These are phyloP conservation scores for Ceratobasidium sp. DNA, from an alignment of 1,284 basidiomycete genomes.

Conservation along the genomic window DNA sequence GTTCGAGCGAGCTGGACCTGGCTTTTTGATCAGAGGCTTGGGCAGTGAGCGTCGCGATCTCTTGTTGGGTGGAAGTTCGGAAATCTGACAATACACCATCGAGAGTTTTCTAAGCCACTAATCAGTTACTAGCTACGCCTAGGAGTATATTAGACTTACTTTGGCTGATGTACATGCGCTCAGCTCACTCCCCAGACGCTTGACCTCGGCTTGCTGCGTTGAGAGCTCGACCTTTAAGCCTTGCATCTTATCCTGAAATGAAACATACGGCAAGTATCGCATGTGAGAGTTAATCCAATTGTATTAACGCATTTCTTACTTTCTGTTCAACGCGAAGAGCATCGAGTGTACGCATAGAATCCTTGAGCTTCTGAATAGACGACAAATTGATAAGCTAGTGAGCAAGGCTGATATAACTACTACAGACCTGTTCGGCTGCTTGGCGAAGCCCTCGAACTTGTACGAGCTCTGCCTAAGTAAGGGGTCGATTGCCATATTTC, in stretches of 20 bases:
- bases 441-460: conserved; percentile 4
- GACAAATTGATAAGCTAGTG: background rate
- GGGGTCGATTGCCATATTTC: background rate
- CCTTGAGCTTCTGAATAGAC: conserved; percentile 7
- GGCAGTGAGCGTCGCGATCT: conserved; percentile 6
- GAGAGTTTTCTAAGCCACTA: conserved; percentile 5
- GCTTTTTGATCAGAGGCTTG: conserved; percentile 21
- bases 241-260: background rate
- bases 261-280: background rate
- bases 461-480: background rate
- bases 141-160: background rate
- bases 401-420: background rate
- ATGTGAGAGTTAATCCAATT: background rate
- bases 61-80: conserved; percentile 12
- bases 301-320: background rate
- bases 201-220: background rate
- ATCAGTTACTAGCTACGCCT: too few species aligned
- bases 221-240: background rate
- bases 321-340: conserved; percentile 5
- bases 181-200: conserved; percentile 22
- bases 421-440: conserved; percentile 21
- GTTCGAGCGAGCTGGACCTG: conserved; percentile 21
- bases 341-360: background rate
- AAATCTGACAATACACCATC: conserved; percentile 4
- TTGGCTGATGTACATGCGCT: conserved; percentile 19